A percentile compares a stretch with the other conserved stretches of the same genome.
Evolutionary conservation across 306 rosid genomes (phyloP).

Genomic region (Alnus rubra): DNA sequence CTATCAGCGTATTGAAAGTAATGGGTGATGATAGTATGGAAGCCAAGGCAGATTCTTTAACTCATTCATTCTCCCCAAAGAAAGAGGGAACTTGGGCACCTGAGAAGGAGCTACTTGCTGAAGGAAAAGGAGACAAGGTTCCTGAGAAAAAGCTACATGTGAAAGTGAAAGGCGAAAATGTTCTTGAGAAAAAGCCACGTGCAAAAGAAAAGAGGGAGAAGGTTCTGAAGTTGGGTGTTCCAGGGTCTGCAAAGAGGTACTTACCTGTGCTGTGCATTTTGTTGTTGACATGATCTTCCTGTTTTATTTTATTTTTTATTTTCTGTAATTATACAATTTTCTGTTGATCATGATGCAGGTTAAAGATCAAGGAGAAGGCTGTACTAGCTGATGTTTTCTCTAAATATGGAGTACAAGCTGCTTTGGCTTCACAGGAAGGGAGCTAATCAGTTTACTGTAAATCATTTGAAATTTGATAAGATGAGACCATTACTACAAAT

Average conservation of each 20-base stretch:
- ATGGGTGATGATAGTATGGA: slow-evolving; percentile 32
- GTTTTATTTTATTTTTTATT: slow-evolving; percentile 5
- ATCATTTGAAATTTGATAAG: background rate
- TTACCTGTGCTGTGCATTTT: slow-evolving; percentile 12
- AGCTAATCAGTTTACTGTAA: slow-evolving; percentile 7
- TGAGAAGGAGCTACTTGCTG: slow-evolving; percentile 34
- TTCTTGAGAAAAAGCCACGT: slow-evolving; percentile 28
- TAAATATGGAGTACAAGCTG: slow-evolving; percentile 64
- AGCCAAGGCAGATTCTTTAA: slow-evolving; percentile 32
- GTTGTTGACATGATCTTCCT: background rate
- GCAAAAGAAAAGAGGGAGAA: slow-evolving; percentile 34
- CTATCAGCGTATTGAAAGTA: slow-evolving; percentile 17
- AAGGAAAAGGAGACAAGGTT: slow-evolving; percentile 38
- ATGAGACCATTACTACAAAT: background rate
- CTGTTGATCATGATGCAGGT: slow-evolving; percentile 53
- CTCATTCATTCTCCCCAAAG: slow-evolving; percentile 31
- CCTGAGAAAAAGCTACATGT: slow-evolving; percentile 34
- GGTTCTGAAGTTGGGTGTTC: slow-evolving; percentile 41
- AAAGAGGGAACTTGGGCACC: slow-evolving; percentile 25
- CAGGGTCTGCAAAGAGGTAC: slow-evolving; percentile 80
- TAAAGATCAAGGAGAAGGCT: slow-evolving; percentile 85
- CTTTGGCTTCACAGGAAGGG: slow-evolving; percentile 38
- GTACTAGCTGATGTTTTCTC: slow-evolving; percentile 72
- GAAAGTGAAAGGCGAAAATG: slow-evolving; percentile 44
- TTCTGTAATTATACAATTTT: background rate